Percentiles rank a stretch among this genome's conserved stretches.
These are phyloP conservation scores for Cystobasidium tubakii DNA, from an alignment of 768 basidiomycete species.

Conservation along the genomic window DNA sequence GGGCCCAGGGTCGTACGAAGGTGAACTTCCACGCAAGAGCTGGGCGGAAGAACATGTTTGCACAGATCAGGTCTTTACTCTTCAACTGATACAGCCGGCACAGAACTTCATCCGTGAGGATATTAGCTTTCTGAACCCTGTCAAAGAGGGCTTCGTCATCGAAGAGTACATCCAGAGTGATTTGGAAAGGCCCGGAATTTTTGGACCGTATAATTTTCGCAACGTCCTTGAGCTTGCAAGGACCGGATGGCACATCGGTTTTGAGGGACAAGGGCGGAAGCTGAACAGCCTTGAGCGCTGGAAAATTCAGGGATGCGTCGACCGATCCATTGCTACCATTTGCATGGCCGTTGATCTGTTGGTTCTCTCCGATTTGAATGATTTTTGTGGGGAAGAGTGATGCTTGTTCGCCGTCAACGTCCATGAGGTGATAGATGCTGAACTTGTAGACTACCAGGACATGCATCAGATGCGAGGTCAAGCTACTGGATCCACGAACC, in stretches of 20 bases:
- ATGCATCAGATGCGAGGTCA: background rate
- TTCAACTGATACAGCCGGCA: background rate
- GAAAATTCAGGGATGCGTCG: background rate
- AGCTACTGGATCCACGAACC: background rate
- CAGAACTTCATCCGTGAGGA: background rate
- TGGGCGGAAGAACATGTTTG: slow-evolving; percentile 31
- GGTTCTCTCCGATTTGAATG: background rate
- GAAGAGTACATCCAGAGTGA: slow-evolving; percentile 23
- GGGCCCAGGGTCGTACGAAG: slow-evolving; percentile 16
- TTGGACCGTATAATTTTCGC: slow-evolving; percentile 21
- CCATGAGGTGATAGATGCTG: slow-evolving; percentile 27
- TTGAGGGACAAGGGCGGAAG: slow-evolving; percentile 7
- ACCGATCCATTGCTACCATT: background rate
- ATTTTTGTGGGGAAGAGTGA: slow-evolving; percentile 7
- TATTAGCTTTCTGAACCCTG: background rate
- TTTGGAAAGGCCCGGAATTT: slow-evolving; percentile 26
- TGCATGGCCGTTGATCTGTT: slow-evolving; percentile 8
- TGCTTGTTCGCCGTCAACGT: slow-evolving; percentile 21
- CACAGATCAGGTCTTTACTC: background rate
- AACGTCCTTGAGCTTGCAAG: slow-evolving; percentile 17
- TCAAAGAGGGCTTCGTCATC: slow-evolving; percentile 7
- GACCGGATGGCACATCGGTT: slow-evolving; percentile 2
- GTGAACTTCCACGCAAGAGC: slow-evolving; percentile 18
- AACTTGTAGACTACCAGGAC: background rate
- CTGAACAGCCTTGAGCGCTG: background rate